Percentiles rank a stretch among this genome's conserved stretches.
phyloP scores from a whole-genome alignment of 257 asterid genomes.

The Mentha longifolia region DNA sequence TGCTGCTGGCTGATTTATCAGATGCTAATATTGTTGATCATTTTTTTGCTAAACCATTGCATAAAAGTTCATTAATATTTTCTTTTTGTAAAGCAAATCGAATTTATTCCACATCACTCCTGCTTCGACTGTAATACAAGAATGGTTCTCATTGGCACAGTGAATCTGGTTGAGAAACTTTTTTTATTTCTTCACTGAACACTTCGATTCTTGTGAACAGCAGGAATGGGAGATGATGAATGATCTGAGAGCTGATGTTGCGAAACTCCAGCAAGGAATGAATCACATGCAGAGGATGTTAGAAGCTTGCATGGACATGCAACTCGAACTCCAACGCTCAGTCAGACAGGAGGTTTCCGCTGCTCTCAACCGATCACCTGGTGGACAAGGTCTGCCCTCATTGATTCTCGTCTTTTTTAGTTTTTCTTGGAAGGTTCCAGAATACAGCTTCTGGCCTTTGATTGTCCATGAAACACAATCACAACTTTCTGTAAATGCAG shows the following conservation, averaged over 20 bases:
- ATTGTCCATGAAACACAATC: too few relatives aligned
- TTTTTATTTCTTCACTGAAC: constrained; percentile 16
- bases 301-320: constrained; percentile 99
- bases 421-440: background rate
- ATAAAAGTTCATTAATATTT: too few relatives aligned
- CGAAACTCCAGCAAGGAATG: constrained; percentile 98
- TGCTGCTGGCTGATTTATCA: too few relatives aligned
- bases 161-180: constrained; percentile 2
- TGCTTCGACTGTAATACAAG: background rate
- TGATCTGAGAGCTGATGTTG: constrained; percentile 84
- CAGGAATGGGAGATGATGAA: constrained; percentile 93
- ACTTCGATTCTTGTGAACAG: constrained; percentile 14
- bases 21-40: too few relatives aligned
- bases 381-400: constrained; percentile 68
- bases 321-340: constrained; percentile 95
- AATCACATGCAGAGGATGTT: constrained; percentile 97
- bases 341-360: constrained; percentile 99
- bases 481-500: constrained; percentile 40
- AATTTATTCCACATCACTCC: too few relatives aligned
- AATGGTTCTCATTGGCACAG: background rate
- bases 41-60: too few relatives aligned
- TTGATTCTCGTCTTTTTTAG: background rate
- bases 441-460: constrained; percentile 9
- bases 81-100: too few relatives aligned
- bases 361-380: constrained; percentile 84